Conservation (phyloP, 495 filamentous ascomycete genomes). For the Aspergillus affinis region DNA sequence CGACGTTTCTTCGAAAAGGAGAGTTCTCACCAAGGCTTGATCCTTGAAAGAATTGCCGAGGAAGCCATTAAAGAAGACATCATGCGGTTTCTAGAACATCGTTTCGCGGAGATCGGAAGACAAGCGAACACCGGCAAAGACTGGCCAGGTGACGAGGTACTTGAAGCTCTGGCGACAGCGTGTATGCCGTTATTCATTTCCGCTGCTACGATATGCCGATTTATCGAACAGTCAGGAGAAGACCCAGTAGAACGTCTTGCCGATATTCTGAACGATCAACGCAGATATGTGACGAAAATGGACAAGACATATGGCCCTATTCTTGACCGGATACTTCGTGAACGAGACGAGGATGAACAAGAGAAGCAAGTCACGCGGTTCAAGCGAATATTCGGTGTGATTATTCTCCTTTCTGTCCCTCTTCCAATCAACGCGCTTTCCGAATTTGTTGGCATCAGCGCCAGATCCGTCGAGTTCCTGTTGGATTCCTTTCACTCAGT, state of each 20-base stretch:
- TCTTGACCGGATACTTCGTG: too few relatives aligned
- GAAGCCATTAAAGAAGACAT: conserved; percentile 5
- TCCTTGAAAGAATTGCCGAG: neutral
- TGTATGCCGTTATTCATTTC: neutral
- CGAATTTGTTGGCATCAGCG: too few relatives aligned
- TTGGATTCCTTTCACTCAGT: conserved; percentile 1
- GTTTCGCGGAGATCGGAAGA: neutral
- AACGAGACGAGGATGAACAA: too few relatives aligned
- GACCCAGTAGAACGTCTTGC: conserved; percentile 1
- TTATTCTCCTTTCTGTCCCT: too few relatives aligned
- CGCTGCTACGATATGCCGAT: neutral
- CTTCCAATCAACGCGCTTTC: too few relatives aligned
- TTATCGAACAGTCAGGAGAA: conserved; percentile 1
- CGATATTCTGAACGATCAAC: neutral
- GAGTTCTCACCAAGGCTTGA: neutral
- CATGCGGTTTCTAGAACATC: conserved; percentile 3
- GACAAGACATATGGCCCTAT: too few relatives aligned
- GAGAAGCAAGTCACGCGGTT: too few relatives aligned
- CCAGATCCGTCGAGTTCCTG: too few relatives aligned
- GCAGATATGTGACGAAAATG: too few relatives aligned
- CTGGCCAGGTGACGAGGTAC: conserved; percentile 14
- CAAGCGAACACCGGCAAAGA: conserved; percentile 1
- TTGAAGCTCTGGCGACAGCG: conserved; percentile 20
- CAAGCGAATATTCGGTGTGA: too few relatives aligned
- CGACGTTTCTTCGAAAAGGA: conserved; percentile 22